A percentile compares a stretch with the other conserved stretches of the same genome.
Conservation (phyloP, 2,329 filamentous ascomycete genomes). For the Fusarium torulosum region DNA sequence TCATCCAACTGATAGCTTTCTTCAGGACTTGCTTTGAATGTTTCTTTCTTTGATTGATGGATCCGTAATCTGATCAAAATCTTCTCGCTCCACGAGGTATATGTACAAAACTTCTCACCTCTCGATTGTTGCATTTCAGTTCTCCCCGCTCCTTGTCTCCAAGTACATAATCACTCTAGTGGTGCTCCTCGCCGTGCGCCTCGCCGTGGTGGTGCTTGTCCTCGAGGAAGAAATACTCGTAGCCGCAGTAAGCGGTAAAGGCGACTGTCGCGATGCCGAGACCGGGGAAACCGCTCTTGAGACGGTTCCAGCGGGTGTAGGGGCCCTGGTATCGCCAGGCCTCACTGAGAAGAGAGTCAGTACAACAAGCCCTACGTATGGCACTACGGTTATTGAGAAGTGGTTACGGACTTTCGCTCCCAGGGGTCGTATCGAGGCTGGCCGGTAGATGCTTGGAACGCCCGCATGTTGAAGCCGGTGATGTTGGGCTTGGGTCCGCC, state of each 20-base stretch:
- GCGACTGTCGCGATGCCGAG: slow-evolving; percentile 93
- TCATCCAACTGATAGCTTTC: background rate
- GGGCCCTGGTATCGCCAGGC: slow-evolving; percentile 92
- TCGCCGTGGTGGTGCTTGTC: slow-evolving; percentile 73
- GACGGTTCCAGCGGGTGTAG: slow-evolving; percentile 90
- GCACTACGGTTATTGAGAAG: background rate
- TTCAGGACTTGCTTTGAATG: slow-evolving; percentile 1
- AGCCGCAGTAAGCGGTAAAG: slow-evolving; percentile 89
- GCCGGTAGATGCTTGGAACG: slow-evolving; percentile 79
- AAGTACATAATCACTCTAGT: slow-evolving; percentile 53
- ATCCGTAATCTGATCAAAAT: slow-evolving; percentile 38
- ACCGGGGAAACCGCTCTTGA: slow-evolving; percentile 87
- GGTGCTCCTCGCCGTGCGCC: slow-evolving; percentile 69
- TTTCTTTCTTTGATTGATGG: slow-evolving; percentile 40
- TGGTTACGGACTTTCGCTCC: slow-evolving; percentile 69
- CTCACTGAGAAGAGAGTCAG: slow-evolving; percentile 71
- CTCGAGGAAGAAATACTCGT: slow-evolving; percentile 88
- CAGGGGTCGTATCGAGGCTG: slow-evolving; percentile 74
- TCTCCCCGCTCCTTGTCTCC: slow-evolving; percentile 22
- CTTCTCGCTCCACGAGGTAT: slow-evolving; percentile 38
- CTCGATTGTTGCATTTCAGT: slow-evolving; percentile 25
- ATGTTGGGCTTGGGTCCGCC: slow-evolving; percentile 75
- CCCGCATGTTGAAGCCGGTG: slow-evolving; percentile 91
- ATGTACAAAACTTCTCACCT: slow-evolving; percentile 44
- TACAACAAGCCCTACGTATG: background rate